Base-by-base conservation (phyloP, 257 asterid genomes). In the Salvia hispanica region DNA sequence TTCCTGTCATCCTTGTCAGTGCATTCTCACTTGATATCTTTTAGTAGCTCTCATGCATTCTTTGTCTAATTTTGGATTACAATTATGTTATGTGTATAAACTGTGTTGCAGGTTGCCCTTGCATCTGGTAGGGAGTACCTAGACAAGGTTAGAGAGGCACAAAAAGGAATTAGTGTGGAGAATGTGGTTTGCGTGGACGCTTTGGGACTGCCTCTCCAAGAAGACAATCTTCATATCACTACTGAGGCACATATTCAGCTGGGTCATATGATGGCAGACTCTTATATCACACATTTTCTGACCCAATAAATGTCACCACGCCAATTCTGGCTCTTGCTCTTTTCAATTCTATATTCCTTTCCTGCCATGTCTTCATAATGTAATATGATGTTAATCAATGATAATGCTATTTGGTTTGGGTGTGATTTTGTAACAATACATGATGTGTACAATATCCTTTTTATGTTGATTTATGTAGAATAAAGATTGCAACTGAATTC, bases 151-250 rank as follows among this genome's bases (percentile, higher is more conserved):
- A 78, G 97, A 42, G 79, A 80, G 36, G 83, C 82, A 7, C 96
- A 86, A 21, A 77, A 72, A 76, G 83, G 72, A 9, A 86, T 88
- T 28, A 68, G 67, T 11, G 72, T 91, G 14, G 78, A 80, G 37
- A 84, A 84, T 56, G 90, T 86, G 34, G 81, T 54, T 2, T 77
- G 81, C 16, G 86, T 88, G 54, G 97, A 91, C 66, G 91, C 92
- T 31, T 69, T 50, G 66, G 92, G 96, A 0, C 76, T 91, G 82
- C 67, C 81, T 42, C 90, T 90, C 3, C 64, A 83, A 57, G 92
- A 72, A 70, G 97, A 90, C 66, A 76, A 90, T 39, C 84, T 86
- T 67, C 97, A 91, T 67, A 66, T 88, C 34, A 83, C 96, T 8
- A 88, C 93, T 0, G 80, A 79, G 68, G 81, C 96, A 40, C 93